These are phyloP conservation scores for Amanita fuliginea DNA, from an alignment of 768 basidiomycete genomes.

Conservation along the genomic window DNA sequence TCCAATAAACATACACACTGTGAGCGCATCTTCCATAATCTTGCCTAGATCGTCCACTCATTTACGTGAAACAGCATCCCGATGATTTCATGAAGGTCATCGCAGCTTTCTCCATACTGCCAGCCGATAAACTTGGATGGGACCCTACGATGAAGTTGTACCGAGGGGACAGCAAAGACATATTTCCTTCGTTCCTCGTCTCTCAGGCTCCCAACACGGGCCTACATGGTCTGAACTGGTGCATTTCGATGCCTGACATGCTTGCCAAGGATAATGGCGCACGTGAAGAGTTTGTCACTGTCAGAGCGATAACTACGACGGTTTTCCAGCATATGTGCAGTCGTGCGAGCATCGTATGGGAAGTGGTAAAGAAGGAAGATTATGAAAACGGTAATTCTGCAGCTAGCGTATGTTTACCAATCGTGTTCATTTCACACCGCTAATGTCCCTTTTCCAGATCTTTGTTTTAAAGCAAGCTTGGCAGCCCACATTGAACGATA, in stretches of 20 bases:
- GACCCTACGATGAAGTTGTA: not conserved
- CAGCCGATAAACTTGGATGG: not conserved
- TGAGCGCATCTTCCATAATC: not conserved
- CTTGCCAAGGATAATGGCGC: not conserved
- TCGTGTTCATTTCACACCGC: not conserved
- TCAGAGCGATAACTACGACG: not conserved
- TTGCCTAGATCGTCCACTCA: no score
- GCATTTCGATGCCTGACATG: not conserved
- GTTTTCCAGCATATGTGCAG: not conserved
- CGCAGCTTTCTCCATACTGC: not conserved
- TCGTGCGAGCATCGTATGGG: not conserved
- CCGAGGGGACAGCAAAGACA: not conserved
- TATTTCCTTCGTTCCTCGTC: not conserved
- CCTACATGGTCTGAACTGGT: not conserved
- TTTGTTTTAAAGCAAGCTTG: not conserved
- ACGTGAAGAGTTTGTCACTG: not conserved
- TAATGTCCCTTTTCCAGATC: not conserved
- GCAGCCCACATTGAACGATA: not conserved
- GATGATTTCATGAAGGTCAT: not conserved
- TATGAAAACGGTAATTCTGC: not conserved
- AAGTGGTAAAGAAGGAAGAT: not conserved
- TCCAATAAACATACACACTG: slow-evolving; percentile 8
- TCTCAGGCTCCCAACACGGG: no score
- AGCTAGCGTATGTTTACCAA: not conserved
- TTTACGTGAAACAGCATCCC: not conserved